Evolutionary conservation across 352 stramenopile genomes (phyloP).

Genomic region (Pythium pyrilobum): DNA sequence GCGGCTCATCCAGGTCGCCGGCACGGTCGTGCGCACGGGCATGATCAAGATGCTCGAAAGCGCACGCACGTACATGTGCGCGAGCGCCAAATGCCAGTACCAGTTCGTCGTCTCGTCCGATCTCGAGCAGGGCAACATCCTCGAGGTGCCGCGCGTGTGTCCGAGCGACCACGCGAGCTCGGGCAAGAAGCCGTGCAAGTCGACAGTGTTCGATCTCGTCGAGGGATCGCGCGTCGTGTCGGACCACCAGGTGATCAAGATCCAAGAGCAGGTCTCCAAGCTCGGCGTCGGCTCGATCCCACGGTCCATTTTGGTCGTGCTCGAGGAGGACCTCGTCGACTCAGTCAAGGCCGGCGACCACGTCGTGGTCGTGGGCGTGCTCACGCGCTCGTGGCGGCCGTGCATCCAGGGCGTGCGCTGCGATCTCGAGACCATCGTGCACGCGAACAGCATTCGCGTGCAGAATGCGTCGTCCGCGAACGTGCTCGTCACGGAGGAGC

Average conservation of each 20-base stretch:
- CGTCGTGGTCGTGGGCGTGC: constrained; percentile 89
- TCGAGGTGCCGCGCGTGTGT: constrained; percentile 55
- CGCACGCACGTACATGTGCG: constrained; percentile 83
- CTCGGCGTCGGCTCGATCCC: constrained; percentile 91
- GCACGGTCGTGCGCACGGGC: constrained; percentile 88
- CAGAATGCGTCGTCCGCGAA: constrained; percentile 61
- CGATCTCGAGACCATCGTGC: constrained; percentile 86
- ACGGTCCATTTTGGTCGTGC: constrained; percentile 92
- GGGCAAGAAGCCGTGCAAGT: constrained; percentile 70
- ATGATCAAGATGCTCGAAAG: constrained; percentile 94
- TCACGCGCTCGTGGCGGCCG: constrained; percentile 92
- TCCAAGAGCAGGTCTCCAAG: constrained; percentile 94
- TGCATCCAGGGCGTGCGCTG: constrained; percentile 78
- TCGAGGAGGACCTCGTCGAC: constrained; percentile 86
- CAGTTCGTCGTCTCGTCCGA: constrained; percentile 87
- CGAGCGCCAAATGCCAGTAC: constrained; percentile 58
- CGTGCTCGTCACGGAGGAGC: constrained; percentile 67
- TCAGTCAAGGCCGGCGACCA: constrained; percentile 94
- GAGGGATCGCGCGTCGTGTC: constrained; percentile 49
- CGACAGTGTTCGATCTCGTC: constrained; percentile 61
- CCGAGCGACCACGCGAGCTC: neutral
- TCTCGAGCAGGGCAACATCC: constrained; percentile 87
- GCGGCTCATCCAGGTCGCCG: constrained; percentile 78
- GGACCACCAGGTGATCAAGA: constrained; percentile 92
- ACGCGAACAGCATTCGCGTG: constrained; percentile 65